Base-by-base conservation (phyloP, 371 early-diverging fungal genomes). In the Mucor irregularis region DNA sequence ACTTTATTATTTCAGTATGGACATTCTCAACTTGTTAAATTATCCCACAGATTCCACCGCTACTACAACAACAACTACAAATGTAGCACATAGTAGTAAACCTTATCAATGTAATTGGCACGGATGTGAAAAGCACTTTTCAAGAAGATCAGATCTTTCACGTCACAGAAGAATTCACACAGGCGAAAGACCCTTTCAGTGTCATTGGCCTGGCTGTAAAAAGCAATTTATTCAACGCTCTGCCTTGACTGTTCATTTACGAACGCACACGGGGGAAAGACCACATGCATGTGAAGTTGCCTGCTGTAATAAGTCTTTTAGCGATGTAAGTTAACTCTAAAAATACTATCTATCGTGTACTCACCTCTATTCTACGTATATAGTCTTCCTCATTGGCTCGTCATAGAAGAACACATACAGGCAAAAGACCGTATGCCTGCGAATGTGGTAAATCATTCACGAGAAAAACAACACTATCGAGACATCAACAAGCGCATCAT, bases 261-360 rank as follows among this genome's bases (percentile, higher is more conserved):
- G 91, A 50, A 91, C 91, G 2, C 91, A 91, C 68, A 84, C 91
- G 5, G 91, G 91, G 30, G 91, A 89, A 65, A 76, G 86, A 29
- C 91, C 91, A 9, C 91, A 90, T 65, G 61, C 69, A 46, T 90
- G 91, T 55, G 82, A 85, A 64, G 71, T 78, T 13, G 61, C 67
- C 7, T 70, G 68, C 7, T 86, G 86, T 56, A 68, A 72, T 14
- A 82, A 82, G 58, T 59, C 83, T 14, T 86, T 86, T 70, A 83
- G 83, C 47, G 86, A 86, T 49, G 53, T 59, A 52, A 42, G 49
- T 59, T 28, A 29, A n/a, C n/a, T n/a, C n/a, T n/a, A 29, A 45
- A 37, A 14, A 31, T 13, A 60, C 14, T 25, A n/a, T 8, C 30
- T 22, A n/a, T n/a, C n/a, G 21, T 14, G 1, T 22, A n/a, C 34